Evolutionary conservation across 176 grass and related monocot species (phyloP), one percentile per base, ranked within the genome.

Genomic region (Carex parvula): DNA sequence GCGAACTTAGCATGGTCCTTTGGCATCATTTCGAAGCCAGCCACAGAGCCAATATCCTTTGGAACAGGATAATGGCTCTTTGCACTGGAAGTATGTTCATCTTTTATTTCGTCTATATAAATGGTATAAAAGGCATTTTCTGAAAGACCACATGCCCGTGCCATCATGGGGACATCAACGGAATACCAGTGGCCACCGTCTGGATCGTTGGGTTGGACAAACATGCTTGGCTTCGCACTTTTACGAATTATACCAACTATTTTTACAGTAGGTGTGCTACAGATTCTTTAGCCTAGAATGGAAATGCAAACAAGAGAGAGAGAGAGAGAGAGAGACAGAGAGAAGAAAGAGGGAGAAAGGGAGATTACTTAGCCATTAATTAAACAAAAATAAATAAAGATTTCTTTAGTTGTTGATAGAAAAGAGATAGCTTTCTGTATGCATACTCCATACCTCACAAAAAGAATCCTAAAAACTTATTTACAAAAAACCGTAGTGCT

Each of bases 151-250:
- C 91, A 99, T 11, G 86, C 85, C 86, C 60, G 81, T 59, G 93
- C 91, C 87, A 94, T 93, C 91, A 91, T 90, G 54, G 91, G 88
- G 85, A 95, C 80, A 89, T 95, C 88, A 71, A 99, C 86, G 62
- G 89, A 99, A 91, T 95, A 99, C 96, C 96, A 99, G 80, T 99
- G 96, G 44, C 91, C 88, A 81, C 44, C 79, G 58, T 65, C 88
- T 33, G 96, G 91, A 64, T 99, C 96, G 83, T 99, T 99, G 54
- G 88, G 85, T 41, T 93, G 96, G 82, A 95, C 96, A 92, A 93
- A 99, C 90, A 99, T 94, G 54, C 85, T 92, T 30, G 96, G 96
- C 17, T 99, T 93, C 85, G 93, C 96, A 86, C 96, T 93, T 88
- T 91, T 89, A 86, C 96, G 84, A 69, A 95, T 90, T 55, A 99